Evolutionary conservation across 1,284 basidiomycete genomes (phyloP).

Genomic region (Chalciporus sp.): DNA sequence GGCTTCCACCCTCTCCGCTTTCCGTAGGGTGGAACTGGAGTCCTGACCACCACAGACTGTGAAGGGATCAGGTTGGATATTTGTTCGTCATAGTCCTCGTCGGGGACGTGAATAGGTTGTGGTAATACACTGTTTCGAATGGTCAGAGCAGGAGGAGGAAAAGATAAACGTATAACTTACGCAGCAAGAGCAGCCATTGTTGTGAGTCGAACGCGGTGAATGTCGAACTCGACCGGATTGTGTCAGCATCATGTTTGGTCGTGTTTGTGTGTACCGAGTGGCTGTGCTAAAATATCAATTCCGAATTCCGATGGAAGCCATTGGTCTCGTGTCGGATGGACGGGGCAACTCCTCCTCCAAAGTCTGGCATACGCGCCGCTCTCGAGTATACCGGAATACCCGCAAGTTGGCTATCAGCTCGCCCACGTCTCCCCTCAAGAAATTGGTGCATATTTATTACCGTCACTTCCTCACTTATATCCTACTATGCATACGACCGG

Average conservation of each 20-base stretch:
- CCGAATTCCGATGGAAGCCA: conserved; percentile 27
- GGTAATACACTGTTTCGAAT: conserved; percentile 58
- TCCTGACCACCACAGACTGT: conserved; percentile 54
- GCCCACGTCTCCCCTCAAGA: conserved; percentile 82
- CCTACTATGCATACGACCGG: conserved; percentile 86
- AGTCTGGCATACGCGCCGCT: conserved; percentile 53
- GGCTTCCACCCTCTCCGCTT: conserved; percentile 89
- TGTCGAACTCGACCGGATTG: conserved; percentile 7
- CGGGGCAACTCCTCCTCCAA: conserved; percentile 11
- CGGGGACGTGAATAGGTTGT: conserved; percentile 58
- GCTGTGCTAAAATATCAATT: conserved; percentile 24
- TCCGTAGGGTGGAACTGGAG: conserved; percentile 78
- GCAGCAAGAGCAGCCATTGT: conserved; percentile 62
- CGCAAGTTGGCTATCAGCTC: conserved; percentile 70
- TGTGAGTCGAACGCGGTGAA: conserved; percentile 19
- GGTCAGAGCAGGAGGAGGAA: not conserved
- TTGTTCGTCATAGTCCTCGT: conserved; percentile 63
- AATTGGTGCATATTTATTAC: conserved; percentile 94
- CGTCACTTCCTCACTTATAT: conserved; percentile 69
- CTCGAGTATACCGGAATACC: conserved; percentile 71
- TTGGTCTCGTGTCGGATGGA: conserved; percentile 14
- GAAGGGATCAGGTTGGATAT: conserved; percentile 40
- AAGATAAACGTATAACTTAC: conserved; percentile 44
- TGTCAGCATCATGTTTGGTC: conserved; percentile 24
- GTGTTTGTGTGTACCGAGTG: conserved; percentile 22